Base-by-base conservation (phyloP, 805 yeast species). In the Starmerella davenportii region DNA sequence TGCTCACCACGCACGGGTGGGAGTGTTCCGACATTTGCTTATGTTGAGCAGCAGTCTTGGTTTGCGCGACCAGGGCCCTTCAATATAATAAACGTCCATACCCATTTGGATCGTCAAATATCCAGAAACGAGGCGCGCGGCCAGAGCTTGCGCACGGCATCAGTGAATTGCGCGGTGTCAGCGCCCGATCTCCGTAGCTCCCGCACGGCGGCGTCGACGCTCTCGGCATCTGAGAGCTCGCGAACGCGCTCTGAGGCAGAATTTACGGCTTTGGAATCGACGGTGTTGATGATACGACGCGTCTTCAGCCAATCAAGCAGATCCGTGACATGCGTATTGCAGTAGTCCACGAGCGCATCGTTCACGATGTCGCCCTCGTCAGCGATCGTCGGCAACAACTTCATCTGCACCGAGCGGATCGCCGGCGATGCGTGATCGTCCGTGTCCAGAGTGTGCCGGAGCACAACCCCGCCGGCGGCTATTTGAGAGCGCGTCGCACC, bases 361-460 rank as follows among this genome's bases (percentile, higher is more conserved):
- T 41, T 40, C 14, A 43, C 41, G 21, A 55, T 39, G 27, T 51
- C 48, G 24, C 53, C 55, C 3, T 29, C 36, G n/a, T 41, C 33
- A 5, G 42, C 52, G 18, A 51, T 43, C 14, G 44, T 33, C 8
- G 51, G 51, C 34, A 51, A 44, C 46, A 51, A 34, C 40, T 51
- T 51, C 33, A 49, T 40, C 41, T 50, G 55, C 39, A 50, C 36
- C 29, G 56, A 58, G 36, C 70, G 62, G 11, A 51, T 36, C 1
- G 71, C 72, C 2, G 61, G 61, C 38, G 67, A 65, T n/a, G 63
- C 63, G 1, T 47, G 39, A 4, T 46, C 40, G 45, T 69, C 74
- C 4, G 43, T 34, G 17, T 54, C 56, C 24, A 63, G 46, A 1
- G 58, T 46, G 23, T 54, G 42, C 19, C 58, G 49, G 34, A 65